Evolutionary conservation across 345 rosid genomes (phyloP).

Genomic region (Pistacia vera): DNA sequence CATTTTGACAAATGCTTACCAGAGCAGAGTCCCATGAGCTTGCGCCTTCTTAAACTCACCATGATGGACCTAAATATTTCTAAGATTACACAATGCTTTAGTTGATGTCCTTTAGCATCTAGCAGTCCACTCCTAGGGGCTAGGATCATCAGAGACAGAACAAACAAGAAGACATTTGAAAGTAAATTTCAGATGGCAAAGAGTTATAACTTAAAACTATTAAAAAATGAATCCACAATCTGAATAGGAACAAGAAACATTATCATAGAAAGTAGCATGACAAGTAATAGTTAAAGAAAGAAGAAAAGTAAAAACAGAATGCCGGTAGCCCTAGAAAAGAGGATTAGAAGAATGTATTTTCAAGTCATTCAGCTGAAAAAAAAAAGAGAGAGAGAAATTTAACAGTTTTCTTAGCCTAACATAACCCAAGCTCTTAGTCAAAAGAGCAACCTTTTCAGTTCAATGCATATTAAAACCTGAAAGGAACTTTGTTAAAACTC

Average conservation of each 20-base stretch:
- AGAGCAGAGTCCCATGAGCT: constrained; percentile 83
- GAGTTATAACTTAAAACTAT: neutral
- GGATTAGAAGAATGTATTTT: neutral
- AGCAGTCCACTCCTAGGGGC: constrained; percentile 25
- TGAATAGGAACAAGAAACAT: neutral
- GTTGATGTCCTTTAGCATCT: constrained; percentile 26
- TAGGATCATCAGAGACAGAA: constrained; percentile 15
- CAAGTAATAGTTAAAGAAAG: neutral
- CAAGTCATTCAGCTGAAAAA: neutral
- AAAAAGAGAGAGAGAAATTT: neutral
- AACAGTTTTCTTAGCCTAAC: neutral
- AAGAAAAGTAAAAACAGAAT: constrained; percentile 7
- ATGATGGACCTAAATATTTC: constrained; percentile 35
- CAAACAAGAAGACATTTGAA: constrained; percentile 7
- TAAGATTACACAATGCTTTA: constrained; percentile 21
- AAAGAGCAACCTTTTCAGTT: neutral
- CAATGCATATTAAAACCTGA: neutral
- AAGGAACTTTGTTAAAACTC: constrained; percentile 1
- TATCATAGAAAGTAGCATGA: neutral
- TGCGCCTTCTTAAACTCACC: constrained; percentile 96
- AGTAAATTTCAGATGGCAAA: constrained; percentile 8
- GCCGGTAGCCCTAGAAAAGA: neutral
- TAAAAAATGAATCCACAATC: constrained; percentile 10
- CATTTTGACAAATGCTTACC: constrained; percentile 50
- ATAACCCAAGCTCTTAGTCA: constrained; percentile 5